Evolutionary conservation across 2,329 filamentous ascomycete genomes (phyloP), one percentile per base, ranked within the genome.

Genomic region (Xylariaceae sp.): DNA sequence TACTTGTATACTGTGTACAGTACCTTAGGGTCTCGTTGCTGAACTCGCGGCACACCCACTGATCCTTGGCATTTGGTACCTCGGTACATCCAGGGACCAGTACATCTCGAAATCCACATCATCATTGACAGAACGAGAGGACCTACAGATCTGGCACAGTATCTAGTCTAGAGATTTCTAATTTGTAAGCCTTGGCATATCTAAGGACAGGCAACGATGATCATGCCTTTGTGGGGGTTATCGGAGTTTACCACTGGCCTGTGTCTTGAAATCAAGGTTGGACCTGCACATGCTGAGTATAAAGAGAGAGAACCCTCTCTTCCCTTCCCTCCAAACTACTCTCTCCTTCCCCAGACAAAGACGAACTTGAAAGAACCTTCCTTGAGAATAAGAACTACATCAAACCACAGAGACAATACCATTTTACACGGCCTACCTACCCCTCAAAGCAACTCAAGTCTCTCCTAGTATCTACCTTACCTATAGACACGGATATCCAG

Each of bases 131-230:
- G 37, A 37, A 43, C 42, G 38, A 36, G n/a, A n/a, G n/a, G n/a
- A n/a, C n/a, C n/a, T n/a, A n/a, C n/a, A n/a, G n/a, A 24, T 24
- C 21, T 24, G 21, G 11, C 11, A 24, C 21, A 6, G 11, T 24
- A 24, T 24, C 21, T 11, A n/a, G n/a, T n/a, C n/a, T n/a, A n/a
- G n/a, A n/a, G 21, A 24, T 24, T 24, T 24, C 21, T 24, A 37
- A 44, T 53, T 45, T 49, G 50, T 47, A 53, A 43, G 52, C 46
- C 54, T 56, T 55, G 54, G 54, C 54, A 48, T 48, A 32, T 51
- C 38, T 49, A 44, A 40, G 39, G 43, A 28, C 44, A 28, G 41
- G 40, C 46, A 42, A 47, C 44, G 36, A 36, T 39, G 34, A 24
- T 44, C 33, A 41, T 44, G 43, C 37, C 37, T 40, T 31, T 44